phyloP scores from a whole-genome alignment of 805 yeast genomes.

The Saccharomyces kudriavzevii region DNA sequence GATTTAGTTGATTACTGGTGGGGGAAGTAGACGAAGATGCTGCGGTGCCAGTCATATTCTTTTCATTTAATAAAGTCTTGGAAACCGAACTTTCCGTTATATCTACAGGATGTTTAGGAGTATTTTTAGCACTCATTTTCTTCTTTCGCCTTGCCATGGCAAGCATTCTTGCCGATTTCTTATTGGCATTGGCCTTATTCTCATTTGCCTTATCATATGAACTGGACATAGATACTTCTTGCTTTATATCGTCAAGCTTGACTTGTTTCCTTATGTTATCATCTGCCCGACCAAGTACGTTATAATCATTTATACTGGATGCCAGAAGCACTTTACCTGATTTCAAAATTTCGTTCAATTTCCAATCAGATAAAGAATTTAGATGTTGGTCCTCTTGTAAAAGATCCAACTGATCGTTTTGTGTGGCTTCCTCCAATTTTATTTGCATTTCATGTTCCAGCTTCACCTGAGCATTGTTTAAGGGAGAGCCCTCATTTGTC shows the following conservation, averaged over 20 bases:
- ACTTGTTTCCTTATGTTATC: conserved; percentile 9
- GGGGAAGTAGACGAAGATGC: conserved; percentile 15
- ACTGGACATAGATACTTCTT: conserved; percentile 4
- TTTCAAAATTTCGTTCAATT: conserved; percentile 23
- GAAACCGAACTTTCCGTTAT: conserved; percentile 65
- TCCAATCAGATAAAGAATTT: conserved; percentile 21
- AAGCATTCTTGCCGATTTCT: conserved; percentile 65
- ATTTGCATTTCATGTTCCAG: conserved; percentile 28
- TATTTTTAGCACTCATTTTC: conserved; percentile 54
- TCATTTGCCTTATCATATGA: conserved; percentile 5
- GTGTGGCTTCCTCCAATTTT: conserved; percentile 24
- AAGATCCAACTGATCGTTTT: conserved; percentile 15
- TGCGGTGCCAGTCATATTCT: conserved; percentile 18
- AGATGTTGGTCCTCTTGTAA: conserved; percentile 19
- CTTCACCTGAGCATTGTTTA: conserved; percentile 27
- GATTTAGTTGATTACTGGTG: conserved; percentile 21
- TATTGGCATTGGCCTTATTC: conserved; percentile 12
- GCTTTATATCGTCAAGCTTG: conserved; percentile 8
- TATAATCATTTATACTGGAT: conserved; percentile 18
- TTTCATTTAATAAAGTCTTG: conserved; percentile 28
- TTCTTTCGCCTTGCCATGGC: conserved; percentile 94
- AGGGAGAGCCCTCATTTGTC: conserved; percentile 1
- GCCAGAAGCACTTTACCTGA: conserved; percentile 24
- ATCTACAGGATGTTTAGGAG: conserved; percentile 50
- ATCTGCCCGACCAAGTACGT: conserved; percentile 4